Base-by-base conservation (phyloP, 2,329 filamentous ascomycete species). In the Cordyceps tenuipes region DNA sequence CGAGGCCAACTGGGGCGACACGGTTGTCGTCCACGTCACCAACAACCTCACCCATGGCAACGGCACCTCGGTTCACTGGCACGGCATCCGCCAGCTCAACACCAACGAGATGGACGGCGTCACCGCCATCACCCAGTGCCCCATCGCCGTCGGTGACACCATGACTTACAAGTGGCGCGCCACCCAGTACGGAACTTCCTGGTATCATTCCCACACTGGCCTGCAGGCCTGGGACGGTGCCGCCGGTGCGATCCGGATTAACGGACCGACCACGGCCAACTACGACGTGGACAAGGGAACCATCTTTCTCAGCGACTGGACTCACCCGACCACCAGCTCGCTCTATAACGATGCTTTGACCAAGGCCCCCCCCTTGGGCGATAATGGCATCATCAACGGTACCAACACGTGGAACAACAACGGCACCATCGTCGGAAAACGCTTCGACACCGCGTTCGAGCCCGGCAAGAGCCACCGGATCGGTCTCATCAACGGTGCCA, bases 201-300 rank as follows among this genome's bases (percentile, higher is more conserved):
- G 81, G 81, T 86, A 86, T 58, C 85, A 87, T 67, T 82, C 79
- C 1, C 84, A 87, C 67, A 82, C 81, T 64, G 74, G 73, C 3
- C 66, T 76, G 0, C 75, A 78, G 61, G 70, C 72, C 0, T 78
- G 73, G 70, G 76, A 86, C 59, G 86, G 86, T 1, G 71, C 87
- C 0, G 74, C 82, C 31, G 86, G 86, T 0, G 78, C 77, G 2
- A 81, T 89, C 41, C 71, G 87, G 19, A 83, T 88, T 64, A 77
- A 86, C 58, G 85, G 84, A 0, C 84, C 84, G 0, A 76, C 78
- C 0, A 79, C 79, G 2, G 74, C 77, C 15, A 76, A 83, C 65
- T 87, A 86, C 64, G 84, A 89, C 62, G 76, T 80, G 53, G 86
- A 89, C 65, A 73, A 87, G 0, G 86, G 86, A 3, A 71, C 77